phyloP scores from a whole-genome alignment of 768 basidiomycete genomes.

The Mycena pura region DNA sequence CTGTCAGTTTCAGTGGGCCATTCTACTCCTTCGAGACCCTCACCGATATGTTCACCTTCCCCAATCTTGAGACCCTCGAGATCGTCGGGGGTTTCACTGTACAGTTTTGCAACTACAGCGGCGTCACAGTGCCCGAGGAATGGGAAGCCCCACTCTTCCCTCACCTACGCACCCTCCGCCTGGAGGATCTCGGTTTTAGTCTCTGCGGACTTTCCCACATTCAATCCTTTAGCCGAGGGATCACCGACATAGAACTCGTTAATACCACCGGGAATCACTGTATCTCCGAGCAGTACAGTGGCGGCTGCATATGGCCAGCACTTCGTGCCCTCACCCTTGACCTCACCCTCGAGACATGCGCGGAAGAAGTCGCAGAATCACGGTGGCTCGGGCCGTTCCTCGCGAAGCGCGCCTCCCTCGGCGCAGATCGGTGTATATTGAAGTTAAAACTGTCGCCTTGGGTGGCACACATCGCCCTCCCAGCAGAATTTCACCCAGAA shows the following conservation, averaged over 20 bases:
- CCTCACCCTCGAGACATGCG: not conserved
- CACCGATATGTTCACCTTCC: not conserved
- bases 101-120: not conserved
- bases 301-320: not conserved
- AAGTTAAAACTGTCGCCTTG: not conserved
- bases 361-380: not conserved
- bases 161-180: slow-evolving; percentile 1
- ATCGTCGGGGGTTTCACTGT: not conserved
- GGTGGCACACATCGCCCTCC: not conserved
- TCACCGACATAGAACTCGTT: not conserved
- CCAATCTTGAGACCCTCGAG: slow-evolving; percentile 12
- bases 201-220: not conserved
- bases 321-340: not conserved
- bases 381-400: not conserved
- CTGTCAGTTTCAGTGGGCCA: not conserved
- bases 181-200: not conserved
- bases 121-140: not conserved
- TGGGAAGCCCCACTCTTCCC: slow-evolving; percentile 3
- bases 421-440: not conserved
- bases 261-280: not conserved
- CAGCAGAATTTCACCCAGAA: not conserved
- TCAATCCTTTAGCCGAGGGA: not conserved
- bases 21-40: not conserved
- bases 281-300: not conserved
- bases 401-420: not conserved